These are phyloP conservation scores for Arthromyces matolae DNA, from an alignment of 768 basidiomycete genomes.

Conservation along the genomic window DNA sequence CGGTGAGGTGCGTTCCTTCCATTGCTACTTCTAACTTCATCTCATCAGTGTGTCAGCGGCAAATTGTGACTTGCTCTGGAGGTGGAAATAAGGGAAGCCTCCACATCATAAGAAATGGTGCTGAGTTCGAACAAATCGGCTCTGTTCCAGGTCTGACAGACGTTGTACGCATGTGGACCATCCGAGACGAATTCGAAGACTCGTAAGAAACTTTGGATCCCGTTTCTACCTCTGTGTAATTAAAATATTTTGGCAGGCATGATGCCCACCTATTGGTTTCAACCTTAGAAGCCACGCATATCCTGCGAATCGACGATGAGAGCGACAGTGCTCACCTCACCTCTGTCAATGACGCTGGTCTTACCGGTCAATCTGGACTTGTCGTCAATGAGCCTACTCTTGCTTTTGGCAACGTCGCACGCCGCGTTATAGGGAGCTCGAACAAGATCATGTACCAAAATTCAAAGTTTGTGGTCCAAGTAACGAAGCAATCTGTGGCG, in stretches of 20 bases:
- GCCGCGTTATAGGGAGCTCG: constrained; percentile 27
- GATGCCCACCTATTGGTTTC: constrained; percentile 59
- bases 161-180: constrained; percentile 60
- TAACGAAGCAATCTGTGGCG: constrained; percentile 54
- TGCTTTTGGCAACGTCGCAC: constrained; percentile 55
- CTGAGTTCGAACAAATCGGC: constrained; percentile 69
- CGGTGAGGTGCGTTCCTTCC: constrained; percentile 64
- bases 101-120: constrained; percentile 76
- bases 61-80: constrained; percentile 85
- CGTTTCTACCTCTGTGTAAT: constrained; percentile 2
- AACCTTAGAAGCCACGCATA: constrained; percentile 48
- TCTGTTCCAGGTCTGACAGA: constrained; percentile 51
- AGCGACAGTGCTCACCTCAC: constrained; percentile 41
- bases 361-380: constrained; percentile 35
- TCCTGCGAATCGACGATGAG: constrained; percentile 45
- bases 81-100: constrained; percentile 73
- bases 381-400: constrained; percentile 52
- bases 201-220: constrained; percentile 35
- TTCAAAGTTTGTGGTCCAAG: constrained; percentile 66
- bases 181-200: constrained; percentile 45
- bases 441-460: constrained; percentile 32
- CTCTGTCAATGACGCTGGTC: constrained; percentile 28
- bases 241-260: constrained; percentile 14
- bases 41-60: constrained; percentile 57
- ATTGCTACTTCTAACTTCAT: background rate